A percentile compares a stretch with the other conserved stretches of the same genome.
Evolutionary conservation across 805 yeast genomes (phyloP).

Genomic region (Yarrowia sp.): DNA sequence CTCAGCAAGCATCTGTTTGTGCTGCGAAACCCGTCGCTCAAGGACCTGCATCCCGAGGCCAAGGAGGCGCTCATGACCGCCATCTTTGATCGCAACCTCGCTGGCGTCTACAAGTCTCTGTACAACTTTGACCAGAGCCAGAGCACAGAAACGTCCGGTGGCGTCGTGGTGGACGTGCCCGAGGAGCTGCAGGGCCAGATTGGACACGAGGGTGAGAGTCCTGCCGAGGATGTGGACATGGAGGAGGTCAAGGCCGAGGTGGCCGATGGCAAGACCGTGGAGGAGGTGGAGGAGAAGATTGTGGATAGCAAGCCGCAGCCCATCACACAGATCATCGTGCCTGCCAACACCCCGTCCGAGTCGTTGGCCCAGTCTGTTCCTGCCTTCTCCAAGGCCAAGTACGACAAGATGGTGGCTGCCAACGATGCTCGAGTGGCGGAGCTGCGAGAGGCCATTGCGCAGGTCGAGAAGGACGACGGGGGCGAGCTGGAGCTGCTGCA

Average conservation of each 20-base stretch:
- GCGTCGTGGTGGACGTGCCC: conserved; percentile 23
- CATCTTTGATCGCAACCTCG: conserved; percentile 70
- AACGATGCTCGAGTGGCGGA: conserved; percentile 64
- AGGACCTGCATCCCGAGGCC: conserved; percentile 55
- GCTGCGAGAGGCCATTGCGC: conserved; percentile 55
- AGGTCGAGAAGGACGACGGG: conserved; percentile 75
- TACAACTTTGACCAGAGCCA: conserved; percentile 52
- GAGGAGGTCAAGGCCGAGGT: conserved; percentile 34
- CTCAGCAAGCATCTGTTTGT: conserved; percentile 82
- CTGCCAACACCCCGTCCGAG: conserved; percentile 29
- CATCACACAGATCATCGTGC: conserved; percentile 37
- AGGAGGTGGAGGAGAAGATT: conserved; percentile 35
- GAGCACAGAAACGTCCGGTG: conserved; percentile 47
- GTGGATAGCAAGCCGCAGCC: conserved; percentile 25
- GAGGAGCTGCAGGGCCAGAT: conserved; percentile 37
- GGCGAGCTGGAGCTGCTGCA: conserved; percentile 84
- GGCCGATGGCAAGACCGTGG: conserved; percentile 30
- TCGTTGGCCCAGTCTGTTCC: conserved; percentile 44
- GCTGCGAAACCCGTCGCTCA: conserved; percentile 54
- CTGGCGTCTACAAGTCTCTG: conserved; percentile 81
- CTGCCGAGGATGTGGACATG: conserved; percentile 28
- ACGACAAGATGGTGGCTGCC: conserved; percentile 56
- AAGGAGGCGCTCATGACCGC: conserved; percentile 58
- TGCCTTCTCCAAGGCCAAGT: conserved; percentile 68
- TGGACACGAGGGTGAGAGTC: conserved; percentile 36